A percentile compares a stretch with the other conserved stretches of the same genome.
Conservation (phyloP, 177 flowering plant genomes). For the Vitis hybrid region DNA sequence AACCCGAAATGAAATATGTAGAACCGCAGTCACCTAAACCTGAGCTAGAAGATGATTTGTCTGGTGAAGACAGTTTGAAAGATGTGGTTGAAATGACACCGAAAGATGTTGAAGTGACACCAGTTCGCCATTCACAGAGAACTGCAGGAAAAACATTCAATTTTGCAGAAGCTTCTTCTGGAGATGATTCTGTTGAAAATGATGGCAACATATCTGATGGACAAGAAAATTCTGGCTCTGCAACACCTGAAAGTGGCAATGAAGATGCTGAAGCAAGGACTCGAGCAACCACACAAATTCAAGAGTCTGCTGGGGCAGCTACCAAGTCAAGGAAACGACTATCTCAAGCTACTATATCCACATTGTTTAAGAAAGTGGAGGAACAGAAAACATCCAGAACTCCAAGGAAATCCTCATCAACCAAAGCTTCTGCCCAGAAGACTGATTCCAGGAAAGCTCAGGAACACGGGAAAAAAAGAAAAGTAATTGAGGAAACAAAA, state of each 20-base stretch:
- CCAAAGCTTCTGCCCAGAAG: conserved; percentile 33
- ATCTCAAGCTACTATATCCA: conserved; percentile 73
- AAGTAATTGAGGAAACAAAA: no score
- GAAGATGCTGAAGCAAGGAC: conserved; percentile 20
- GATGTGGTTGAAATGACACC: conserved; percentile 49
- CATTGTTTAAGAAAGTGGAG: conserved; percentile 69
- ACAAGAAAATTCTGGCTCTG: conserved; percentile 25
- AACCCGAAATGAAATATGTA: conserved; percentile 19
- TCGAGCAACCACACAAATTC: conserved; percentile 17
- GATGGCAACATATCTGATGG: conserved; percentile 32
- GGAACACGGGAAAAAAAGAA: no score
- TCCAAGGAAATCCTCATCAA: conserved; percentile 21
- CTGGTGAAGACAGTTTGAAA: conserved; percentile 30
- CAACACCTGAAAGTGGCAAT: conserved; percentile 19
- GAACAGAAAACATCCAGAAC: conserved; percentile 34
- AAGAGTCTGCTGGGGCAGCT: conserved; percentile 21
- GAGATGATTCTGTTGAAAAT: conserved; percentile 42
- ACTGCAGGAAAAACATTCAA: conserved; percentile 66
- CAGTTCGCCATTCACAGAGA: conserved; percentile 73
- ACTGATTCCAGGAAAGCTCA: no score
- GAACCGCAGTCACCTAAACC: conserved; percentile 37
- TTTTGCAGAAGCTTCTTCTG: conserved; percentile 58
- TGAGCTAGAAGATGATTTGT: conserved; percentile 41
- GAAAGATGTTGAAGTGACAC: conserved; percentile 46
- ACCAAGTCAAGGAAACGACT: conserved; percentile 42